A percentile compares a stretch with the other conserved stretches of the same genome.
Conservation (phyloP, 495 filamentous ascomycete species). For the Astrocystis sublimbata region DNA sequence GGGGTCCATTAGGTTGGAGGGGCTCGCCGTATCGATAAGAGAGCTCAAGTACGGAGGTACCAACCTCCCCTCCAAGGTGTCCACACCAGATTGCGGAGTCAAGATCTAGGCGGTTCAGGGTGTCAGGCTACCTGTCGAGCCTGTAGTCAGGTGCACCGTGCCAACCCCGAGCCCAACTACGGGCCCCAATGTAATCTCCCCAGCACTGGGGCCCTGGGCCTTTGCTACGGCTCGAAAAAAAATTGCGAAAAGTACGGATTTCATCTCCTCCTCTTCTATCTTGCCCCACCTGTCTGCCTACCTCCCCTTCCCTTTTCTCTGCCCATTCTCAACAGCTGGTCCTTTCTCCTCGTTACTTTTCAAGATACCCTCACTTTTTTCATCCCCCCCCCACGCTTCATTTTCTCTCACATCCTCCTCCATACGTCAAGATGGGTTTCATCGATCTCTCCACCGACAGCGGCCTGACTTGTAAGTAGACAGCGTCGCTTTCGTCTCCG, state of each 20-base stretch:
- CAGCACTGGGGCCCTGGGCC: neutral
- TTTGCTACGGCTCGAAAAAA: conserved; percentile 6
- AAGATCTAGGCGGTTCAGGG: neutral
- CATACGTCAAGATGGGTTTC: conserved; percentile 75
- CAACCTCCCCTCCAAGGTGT: neutral
- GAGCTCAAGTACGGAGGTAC: neutral
- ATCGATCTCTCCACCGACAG: conserved; percentile 85
- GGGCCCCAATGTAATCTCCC: conserved; percentile 12
- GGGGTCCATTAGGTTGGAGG: neutral
- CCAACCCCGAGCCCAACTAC: conserved; percentile 6
- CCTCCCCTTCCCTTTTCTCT: conserved; percentile 36
- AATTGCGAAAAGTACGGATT: conserved; percentile 25
- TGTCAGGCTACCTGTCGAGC: too few species aligned
- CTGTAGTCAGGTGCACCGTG: conserved; percentile 17
- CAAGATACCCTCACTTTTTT: conserved; percentile 30
- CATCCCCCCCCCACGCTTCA: conserved; percentile 17
- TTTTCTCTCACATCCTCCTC: conserved; percentile 18
- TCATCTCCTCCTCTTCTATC: conserved; percentile 21
- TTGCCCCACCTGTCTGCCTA: conserved; percentile 36
- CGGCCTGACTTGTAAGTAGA: conserved; percentile 75
- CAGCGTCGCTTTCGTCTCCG: conserved; percentile 13
- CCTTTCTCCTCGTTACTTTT: conserved; percentile 25
- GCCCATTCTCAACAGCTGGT: conserved; percentile 28
- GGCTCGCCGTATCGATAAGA: neutral
- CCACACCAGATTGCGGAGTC: conserved; percentile 1